phyloP scores from a whole-genome alignment of 306 rosid species.

The Sicyos baderoa region DNA sequence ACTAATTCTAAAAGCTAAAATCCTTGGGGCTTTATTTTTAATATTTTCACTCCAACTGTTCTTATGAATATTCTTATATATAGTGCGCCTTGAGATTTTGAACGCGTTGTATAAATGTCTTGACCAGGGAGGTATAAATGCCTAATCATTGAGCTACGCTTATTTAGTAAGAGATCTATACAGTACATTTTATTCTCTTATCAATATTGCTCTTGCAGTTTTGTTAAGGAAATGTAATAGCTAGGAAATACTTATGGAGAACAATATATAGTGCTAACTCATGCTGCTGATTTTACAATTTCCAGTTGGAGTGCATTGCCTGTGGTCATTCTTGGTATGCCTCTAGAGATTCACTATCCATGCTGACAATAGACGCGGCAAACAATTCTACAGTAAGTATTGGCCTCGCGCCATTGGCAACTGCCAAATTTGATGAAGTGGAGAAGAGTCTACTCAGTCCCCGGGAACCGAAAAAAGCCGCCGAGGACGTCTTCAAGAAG shows the following conservation, averaged over 20 bases:
- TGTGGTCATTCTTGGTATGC: constrained; percentile 94
- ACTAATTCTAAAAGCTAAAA: too few relatives aligned
- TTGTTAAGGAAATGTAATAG: background rate
- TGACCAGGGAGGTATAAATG: background rate
- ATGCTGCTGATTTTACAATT: constrained; percentile 22
- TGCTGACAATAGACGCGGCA: constrained; percentile 43
- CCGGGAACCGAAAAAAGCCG: constrained; percentile 44
- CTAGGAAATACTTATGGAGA: background rate
- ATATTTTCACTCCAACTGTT: too few relatives aligned
- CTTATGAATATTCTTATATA: too few relatives aligned
- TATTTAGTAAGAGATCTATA: background rate
- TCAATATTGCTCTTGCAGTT: background rate
- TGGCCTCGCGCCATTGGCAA: constrained; percentile 53
- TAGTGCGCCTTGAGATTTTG: too few relatives aligned
- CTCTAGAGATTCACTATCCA: constrained; percentile 67
- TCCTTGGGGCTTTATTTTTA: too few relatives aligned
- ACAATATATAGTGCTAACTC: background rate
- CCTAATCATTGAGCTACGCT: too few relatives aligned
- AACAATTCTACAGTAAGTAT: constrained; percentile 35
- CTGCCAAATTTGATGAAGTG: constrained; percentile 58
- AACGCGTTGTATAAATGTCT: too few relatives aligned
- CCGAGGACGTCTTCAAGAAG: constrained; percentile 33
- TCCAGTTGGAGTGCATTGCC: constrained; percentile 80
- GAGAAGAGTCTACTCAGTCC: constrained; percentile 68
- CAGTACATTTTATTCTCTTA: background rate